Percentiles rank a stretch among this genome's conserved stretches.
These are phyloP conservation scores for Adansonia rubrostipa DNA, from an alignment of 441 rosid species.

Conservation along the genomic window DNA sequence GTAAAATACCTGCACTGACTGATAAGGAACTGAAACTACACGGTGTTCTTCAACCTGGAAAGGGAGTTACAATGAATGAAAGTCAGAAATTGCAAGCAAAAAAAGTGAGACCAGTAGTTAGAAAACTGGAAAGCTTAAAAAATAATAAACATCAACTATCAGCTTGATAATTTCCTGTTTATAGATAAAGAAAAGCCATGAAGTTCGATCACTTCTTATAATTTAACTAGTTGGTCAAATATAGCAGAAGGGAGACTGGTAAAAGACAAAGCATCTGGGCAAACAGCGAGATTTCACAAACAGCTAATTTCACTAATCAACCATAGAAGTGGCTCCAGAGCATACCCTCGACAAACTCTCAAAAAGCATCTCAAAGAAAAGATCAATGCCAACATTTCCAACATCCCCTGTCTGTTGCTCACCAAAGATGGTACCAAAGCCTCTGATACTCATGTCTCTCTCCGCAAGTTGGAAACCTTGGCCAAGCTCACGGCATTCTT, in stretches of 20 bases:
- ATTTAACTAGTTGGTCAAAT: not conserved
- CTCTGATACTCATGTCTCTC: slow-evolving; percentile 98
- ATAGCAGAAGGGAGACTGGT: not conserved
- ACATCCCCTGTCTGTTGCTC: slow-evolving; percentile 99
- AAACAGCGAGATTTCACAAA: slow-evolving; percentile 18
- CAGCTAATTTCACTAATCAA: not conserved
- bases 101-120: slow-evolving; percentile 13
- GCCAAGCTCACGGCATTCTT: slow-evolving; percentile 93
- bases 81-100: slow-evolving; percentile 31
- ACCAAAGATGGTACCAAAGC: slow-evolving; percentile 95
- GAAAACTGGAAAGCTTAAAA: slow-evolving; percentile 24
- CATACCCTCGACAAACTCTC: slow-evolving; percentile 93
- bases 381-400: slow-evolving; percentile 94
- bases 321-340: slow-evolving; percentile 24
- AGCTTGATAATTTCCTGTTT: not conserved
- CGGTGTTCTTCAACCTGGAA: slow-evolving; percentile 90
- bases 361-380: slow-evolving; percentile 98
- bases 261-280: not conserved
- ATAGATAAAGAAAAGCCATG: not conserved
- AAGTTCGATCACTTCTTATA: not conserved
- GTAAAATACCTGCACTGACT: slow-evolving; percentile 70
- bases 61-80: slow-evolving; percentile 12
- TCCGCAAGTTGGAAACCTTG: slow-evolving; percentile 99
- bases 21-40: slow-evolving; percentile 68
- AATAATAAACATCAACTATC: not conserved